Evolutionary conservation across 306 rosid species (phyloP).

Genomic region (Echinosophora koreensis): DNA sequence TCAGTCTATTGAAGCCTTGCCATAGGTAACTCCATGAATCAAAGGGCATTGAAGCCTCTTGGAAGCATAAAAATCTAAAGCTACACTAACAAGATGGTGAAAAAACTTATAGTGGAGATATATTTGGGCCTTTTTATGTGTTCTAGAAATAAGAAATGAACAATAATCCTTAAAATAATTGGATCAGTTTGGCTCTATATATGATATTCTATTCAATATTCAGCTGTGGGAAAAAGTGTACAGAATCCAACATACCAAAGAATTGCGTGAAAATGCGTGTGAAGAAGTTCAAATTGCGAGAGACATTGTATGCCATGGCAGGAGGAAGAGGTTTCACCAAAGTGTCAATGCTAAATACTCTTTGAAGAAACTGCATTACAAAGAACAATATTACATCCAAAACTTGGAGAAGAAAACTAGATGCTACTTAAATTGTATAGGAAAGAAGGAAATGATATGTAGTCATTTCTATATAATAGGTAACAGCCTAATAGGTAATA

Average conservation of each 20-base stretch:
- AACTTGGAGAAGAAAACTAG: not conserved
- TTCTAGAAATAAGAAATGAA: not conserved
- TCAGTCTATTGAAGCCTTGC: too few relatives aligned
- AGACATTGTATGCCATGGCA: conserved; percentile 78
- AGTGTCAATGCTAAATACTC: conserved; percentile 91
- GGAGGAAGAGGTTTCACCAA: conserved; percentile 94
- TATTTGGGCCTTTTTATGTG: not conserved
- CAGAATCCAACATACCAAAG: conserved; percentile 71
- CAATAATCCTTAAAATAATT: conserved; percentile 17
- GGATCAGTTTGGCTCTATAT: conserved; percentile 28
- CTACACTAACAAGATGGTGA: not conserved
- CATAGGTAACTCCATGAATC: too few relatives aligned
- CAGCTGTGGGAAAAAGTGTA: conserved; percentile 10
- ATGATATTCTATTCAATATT: conserved; percentile 30
- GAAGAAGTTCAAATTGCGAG: conserved; percentile 97
- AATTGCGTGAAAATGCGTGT: conserved; percentile 96
- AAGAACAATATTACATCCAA: not conserved
- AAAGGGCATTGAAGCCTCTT: too few relatives aligned
- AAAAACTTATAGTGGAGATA: not conserved
- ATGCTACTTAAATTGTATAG: not conserved
- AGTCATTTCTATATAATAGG: not conserved
- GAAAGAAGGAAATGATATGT: conserved; percentile 6
- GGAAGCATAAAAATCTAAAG: not conserved
- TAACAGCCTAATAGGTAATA: not conserved
- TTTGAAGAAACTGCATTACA: conserved; percentile 84